A percentile compares a stretch with the other conserved stretches of the same genome.
phyloP scores from a whole-genome alignment of 495 filamentous ascomycete species.

The Annulohypoxylon nitens region DNA sequence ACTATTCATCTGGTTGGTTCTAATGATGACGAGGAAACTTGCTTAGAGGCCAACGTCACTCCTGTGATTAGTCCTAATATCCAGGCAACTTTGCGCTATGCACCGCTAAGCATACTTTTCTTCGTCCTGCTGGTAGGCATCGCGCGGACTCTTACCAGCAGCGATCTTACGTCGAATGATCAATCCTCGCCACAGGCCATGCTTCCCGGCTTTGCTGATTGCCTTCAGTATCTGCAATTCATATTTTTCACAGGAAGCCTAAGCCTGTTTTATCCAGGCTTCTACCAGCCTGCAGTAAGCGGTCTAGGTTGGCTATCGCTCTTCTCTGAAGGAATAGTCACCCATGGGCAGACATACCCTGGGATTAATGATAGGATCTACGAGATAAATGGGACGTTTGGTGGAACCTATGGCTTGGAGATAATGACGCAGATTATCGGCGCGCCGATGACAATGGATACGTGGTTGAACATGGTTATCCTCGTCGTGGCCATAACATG shows the following conservation, averaged over 20 bases:
- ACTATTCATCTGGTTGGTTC: conserved; percentile 8
- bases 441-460: conserved; percentile 30
- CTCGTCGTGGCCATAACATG: conserved; percentile 15
- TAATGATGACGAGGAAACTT: conserved; percentile 5
- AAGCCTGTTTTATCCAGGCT: conserved; percentile 80
- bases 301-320: conserved; percentile 31
- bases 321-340: conserved; percentile 26
- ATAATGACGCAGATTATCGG: conserved; percentile 41
- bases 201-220: conserved; percentile 52
- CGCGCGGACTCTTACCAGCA: not conserved
- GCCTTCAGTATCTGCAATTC: conserved; percentile 84
- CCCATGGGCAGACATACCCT: conserved; percentile 24
- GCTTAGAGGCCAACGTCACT: conserved; percentile 25
- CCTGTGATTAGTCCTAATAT: conserved; percentile 8
- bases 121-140: conserved; percentile 20
- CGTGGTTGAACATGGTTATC: conserved; percentile 41
- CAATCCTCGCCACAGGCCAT: not conserved
- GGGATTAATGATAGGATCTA: conserved; percentile 34
- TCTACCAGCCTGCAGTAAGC: conserved; percentile 75
- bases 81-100: conserved; percentile 18
- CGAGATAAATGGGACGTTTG: conserved; percentile 38
- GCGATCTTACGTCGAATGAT: not conserved
- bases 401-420: conserved; percentile 37
- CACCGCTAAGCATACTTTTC: conserved; percentile 21
- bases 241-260: conserved; percentile 77